Evolutionary conservation across 495 filamentous ascomycete species (phyloP).

Genomic region (Astrothelium macrocarpum): DNA sequence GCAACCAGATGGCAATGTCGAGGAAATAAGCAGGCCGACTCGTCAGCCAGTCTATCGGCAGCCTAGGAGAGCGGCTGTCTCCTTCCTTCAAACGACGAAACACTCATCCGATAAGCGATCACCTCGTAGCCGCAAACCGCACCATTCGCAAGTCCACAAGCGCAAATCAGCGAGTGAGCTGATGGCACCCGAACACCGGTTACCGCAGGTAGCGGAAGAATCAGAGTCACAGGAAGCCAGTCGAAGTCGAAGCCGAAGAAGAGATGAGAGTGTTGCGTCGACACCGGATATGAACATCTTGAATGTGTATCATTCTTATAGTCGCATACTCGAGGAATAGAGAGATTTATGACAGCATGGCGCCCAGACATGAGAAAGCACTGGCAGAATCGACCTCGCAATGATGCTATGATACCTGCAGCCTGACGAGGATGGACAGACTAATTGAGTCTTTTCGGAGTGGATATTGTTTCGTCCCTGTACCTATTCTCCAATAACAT

Average conservation of each 20-base stretch:
- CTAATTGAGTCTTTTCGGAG: background rate
- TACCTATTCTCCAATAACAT: slow-evolving; percentile 69
- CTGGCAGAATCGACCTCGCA: too few relatives aligned
- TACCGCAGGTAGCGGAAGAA: background rate
- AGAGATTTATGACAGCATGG: too few relatives aligned
- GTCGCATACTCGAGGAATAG: background rate
- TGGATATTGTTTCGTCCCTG: background rate
- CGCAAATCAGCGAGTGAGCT: background rate
- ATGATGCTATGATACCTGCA: too few relatives aligned
- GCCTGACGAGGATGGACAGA: background rate
- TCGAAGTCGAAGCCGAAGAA: background rate
- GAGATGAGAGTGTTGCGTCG: background rate
- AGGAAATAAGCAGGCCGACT: background rate
- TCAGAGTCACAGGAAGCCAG: background rate
- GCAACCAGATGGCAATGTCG: background rate
- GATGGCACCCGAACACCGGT: background rate
- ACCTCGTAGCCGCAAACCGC: background rate
- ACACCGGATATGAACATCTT: background rate
- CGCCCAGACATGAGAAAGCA: too few relatives aligned
- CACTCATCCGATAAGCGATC: background rate
- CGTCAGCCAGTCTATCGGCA: background rate
- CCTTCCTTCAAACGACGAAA: background rate
- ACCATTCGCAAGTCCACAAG: background rate
- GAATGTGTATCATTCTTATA: background rate
- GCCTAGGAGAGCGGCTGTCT: background rate